Evolutionary conservation across 148 eudicot species (phyloP), one percentile per base, ranked within the genome.

Genomic region (Silene uniflora): DNA sequence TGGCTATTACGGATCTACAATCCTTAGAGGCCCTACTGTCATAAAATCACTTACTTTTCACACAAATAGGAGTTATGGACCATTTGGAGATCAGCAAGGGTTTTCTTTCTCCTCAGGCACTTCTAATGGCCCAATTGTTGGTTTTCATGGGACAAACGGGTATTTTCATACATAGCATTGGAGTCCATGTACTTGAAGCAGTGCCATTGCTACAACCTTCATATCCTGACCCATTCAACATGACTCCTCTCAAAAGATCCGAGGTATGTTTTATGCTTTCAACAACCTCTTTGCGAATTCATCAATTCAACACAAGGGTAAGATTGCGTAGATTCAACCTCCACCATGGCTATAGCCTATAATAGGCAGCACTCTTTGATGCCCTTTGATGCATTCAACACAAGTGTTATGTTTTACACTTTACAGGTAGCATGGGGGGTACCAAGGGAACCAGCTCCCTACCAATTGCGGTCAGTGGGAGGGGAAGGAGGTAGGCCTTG

Each of bases 401-500:
- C 22, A 27, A 25, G 54, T 52, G 14, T 22, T 35, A 13, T 65
- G 25, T 29, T 71, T 71, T 72, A 64, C 84, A 88, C 22, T 71
- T 71, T 72, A 64, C 84, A 88, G 90, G 73, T 69, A 18, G 78
- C 55, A 42, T 76, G 81, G 62, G 82, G 86, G 32, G 42, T 87
- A 72, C 86, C 89, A 35, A 83, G 80, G 63, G 86, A 89, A 73
- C 88, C 90, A 35, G 78, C 85, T 61, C 82, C 78, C 10, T 72
- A 81, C 24, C 89, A 84, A 69, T 62, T 87, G 14, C 92, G 92
- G 2, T 88, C 89, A 52, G 82, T 90, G 87, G 92, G 89, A 23
- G 93, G 91, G 7, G 85, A 88, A 27, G 91, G 91, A 71, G 96
- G 91, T 61, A 85, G 76, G 75, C 85, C 88, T 23, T 91, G 96